phyloP scores from a whole-genome alignment of 345 rosid genomes.

The Carallia brachiata region DNA sequence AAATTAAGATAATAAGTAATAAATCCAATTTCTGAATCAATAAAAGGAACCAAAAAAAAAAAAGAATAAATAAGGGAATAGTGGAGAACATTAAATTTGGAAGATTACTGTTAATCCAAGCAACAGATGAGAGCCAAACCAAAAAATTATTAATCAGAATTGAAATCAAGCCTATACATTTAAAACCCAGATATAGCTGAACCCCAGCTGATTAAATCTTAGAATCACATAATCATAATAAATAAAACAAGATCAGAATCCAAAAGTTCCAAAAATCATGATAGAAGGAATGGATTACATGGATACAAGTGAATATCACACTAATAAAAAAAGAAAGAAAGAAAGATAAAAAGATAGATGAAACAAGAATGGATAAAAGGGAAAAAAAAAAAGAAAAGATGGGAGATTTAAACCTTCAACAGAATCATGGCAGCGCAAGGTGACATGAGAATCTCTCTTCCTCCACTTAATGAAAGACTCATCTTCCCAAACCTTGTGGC shows the following conservation, averaged over 20 bases:
- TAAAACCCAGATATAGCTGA: neutral
- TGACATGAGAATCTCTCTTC: constrained; percentile 88
- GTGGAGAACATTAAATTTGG: too few species aligned
- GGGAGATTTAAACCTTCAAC: constrained; percentile 45
- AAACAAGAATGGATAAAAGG: neutral
- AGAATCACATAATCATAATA: neutral
- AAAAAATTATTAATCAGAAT: neutral
- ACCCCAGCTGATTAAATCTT: neutral
- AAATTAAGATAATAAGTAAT: too few species aligned
- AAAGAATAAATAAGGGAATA: too few species aligned
- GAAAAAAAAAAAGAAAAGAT: neutral
- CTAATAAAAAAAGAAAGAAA: neutral
- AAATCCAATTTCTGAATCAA: too few species aligned
- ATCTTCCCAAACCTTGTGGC: constrained; percentile 76
- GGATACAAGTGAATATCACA: neutral
- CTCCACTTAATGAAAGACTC: constrained; percentile 77
- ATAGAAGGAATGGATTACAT: too few species aligned
- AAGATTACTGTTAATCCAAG: too few species aligned
- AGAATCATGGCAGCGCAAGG: constrained; percentile 85
- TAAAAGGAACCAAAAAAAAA: too few species aligned
- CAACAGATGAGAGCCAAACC: neutral
- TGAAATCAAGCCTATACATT: neutral
- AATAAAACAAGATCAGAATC: too few species aligned
- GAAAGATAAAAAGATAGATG: neutral
- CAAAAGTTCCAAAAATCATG: too few species aligned